A percentile compares a stretch with the other conserved stretches of the same genome.
Conservation (phyloP, 1,284 basidiomycete genomes). For the Melampsora larici-populina region DNA sequence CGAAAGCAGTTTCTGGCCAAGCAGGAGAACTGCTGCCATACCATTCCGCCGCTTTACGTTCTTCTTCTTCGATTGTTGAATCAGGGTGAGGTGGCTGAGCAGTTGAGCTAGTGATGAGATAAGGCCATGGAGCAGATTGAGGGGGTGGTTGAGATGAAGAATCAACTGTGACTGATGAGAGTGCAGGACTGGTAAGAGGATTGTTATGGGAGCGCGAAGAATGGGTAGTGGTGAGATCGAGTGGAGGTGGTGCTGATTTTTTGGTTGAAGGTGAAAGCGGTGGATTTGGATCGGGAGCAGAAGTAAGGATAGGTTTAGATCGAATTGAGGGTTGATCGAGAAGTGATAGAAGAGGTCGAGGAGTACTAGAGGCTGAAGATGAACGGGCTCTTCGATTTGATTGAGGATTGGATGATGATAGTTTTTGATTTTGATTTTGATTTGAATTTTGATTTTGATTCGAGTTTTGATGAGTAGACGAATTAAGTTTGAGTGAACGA, state of each 20-base stretch:
- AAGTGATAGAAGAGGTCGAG: constrained; percentile 8
- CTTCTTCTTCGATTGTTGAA: constrained; percentile 28
- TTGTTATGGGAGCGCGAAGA: background rate
- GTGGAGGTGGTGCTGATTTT: constrained; percentile 5
- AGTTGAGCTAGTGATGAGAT: constrained; percentile 4
- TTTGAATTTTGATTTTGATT: no score
- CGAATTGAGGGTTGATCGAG: constrained; percentile 6
- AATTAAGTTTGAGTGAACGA: background rate
- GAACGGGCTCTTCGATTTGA: constrained; percentile 26
- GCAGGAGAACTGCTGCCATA: background rate
- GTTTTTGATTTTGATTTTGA: background rate
- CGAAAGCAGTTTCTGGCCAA: background rate
- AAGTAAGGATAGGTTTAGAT: constrained; percentile 5
- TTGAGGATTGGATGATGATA: background rate
- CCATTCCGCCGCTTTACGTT: constrained; percentile 39
- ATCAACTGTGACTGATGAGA: background rate
- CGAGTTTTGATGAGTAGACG: background rate
- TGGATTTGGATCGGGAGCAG: background rate
- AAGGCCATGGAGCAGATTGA: background rate
- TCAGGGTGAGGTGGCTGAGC: constrained; percentile 3
- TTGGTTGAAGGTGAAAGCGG: background rate
- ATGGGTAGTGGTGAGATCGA: background rate
- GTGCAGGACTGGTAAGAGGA: constrained; percentile 9
- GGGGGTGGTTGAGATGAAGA: background rate
- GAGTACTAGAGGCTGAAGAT: background rate